phyloP scores from a whole-genome alignment of 257 asterid genomes.

The Fraxinus cuspidata region DNA sequence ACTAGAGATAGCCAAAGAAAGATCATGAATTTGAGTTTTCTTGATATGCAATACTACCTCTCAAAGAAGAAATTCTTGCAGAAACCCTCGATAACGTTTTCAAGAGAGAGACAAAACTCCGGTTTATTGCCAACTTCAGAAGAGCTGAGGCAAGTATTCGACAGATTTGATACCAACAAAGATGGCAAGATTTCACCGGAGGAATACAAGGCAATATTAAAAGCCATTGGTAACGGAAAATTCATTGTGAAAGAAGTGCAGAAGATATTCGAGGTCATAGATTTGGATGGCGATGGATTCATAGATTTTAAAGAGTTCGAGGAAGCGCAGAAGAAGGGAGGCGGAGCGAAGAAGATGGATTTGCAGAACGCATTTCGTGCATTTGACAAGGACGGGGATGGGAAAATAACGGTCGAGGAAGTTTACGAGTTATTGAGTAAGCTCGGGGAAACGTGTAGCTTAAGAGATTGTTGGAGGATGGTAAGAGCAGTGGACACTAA shows the following conservation, averaged over 20 bases:
- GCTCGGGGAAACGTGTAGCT: constrained; percentile 68
- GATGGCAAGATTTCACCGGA: constrained; percentile 85
- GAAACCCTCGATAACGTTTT: constrained; percentile 64
- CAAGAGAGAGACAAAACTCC: constrained; percentile 54
- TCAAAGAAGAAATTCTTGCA: constrained; percentile 58
- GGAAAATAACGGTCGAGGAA: constrained; percentile 71
- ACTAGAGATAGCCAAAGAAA: constrained; percentile 6
- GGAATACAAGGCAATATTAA: constrained; percentile 70
- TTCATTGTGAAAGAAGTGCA: constrained; percentile 57
- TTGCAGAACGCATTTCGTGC: constrained; percentile 66
- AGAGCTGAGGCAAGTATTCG: constrained; percentile 68
- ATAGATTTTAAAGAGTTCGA: constrained; percentile 82
- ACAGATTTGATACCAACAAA: constrained; percentile 66
- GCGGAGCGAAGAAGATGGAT: constrained; percentile 62
- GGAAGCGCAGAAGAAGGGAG: constrained; percentile 75
- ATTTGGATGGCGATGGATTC: constrained; percentile 76
- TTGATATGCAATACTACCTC: constrained; percentile 65
- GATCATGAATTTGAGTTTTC: constrained; percentile 59
- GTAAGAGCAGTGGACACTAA: constrained; percentile 79
- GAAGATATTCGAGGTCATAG: constrained; percentile 78
- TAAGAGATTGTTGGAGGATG: constrained; percentile 76
- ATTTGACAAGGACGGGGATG: constrained; percentile 76
- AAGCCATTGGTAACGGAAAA: constrained; percentile 57
- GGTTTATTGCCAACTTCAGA: constrained; percentile 41
- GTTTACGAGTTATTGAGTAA: constrained; percentile 55